Evolutionary conservation across 306 rosid genomes (phyloP), one percentile per base, ranked within the genome.

Genomic region (Lupinus albus): DNA sequence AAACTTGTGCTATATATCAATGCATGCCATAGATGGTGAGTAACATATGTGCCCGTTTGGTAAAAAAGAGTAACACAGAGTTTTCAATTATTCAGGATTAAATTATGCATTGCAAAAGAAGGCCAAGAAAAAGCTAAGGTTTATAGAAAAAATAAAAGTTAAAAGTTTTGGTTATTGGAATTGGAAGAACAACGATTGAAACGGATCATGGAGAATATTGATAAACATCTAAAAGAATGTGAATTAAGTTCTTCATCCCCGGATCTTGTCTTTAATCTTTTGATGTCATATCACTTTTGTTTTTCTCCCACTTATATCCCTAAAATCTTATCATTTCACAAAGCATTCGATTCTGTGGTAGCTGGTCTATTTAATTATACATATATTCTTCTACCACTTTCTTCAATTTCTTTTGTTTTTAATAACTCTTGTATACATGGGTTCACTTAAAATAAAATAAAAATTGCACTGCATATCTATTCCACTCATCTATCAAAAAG

Each of bases 161-260:
- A 44, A 76, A 63, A 32, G 2, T 57, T 4, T 4, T 14, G 54
- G 69, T 56, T 46, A 46, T 16, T 56, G 75, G 74, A 77, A 70
- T 61, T 56, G 57, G 18, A 56, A 63, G 52, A 68, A 68, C 67
- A 70, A 57, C 36, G 78, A 33, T 33, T 5, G 38, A 77, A 80
- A 16, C 0, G 70, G 64, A 68, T 71, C n/a, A 61, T 35, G 76
- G 75, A 61, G 85, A 81, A 73, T 74, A 81, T 44, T 44, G 69
- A 10, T 11, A 14, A 77, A 81, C 73, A 79, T 16, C 21, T 11
- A 12, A 38, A 63, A 71, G 82, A 77, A 73, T 81, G 48, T 52
- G 85, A 81, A 77, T 64, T 77, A 28, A 77, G 74, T 81, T 81
- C 82, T 68, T 69, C 74, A 57, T 57, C 70, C 15, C 25, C 12